Evolutionary conservation across 352 stramenopile species (phyloP).

Genomic region (Phytophthora pinifolia): DNA sequence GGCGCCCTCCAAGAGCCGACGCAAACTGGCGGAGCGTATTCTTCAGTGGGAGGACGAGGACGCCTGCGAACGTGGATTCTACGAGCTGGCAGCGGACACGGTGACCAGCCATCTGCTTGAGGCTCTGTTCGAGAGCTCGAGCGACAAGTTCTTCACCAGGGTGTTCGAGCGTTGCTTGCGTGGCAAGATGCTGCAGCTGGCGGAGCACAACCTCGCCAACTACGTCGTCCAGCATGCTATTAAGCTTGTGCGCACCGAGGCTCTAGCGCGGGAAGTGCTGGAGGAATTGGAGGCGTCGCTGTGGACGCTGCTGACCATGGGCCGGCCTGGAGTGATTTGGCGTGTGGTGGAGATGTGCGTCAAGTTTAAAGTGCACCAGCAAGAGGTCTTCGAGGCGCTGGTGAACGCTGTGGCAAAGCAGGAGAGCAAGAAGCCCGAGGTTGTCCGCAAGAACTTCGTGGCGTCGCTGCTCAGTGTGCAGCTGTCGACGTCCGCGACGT

Average conservation of each 20-base stretch:
- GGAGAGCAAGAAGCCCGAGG: conserved; percentile 78
- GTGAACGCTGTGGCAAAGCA: conserved; percentile 70
- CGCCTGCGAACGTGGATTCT: conserved; percentile 50
- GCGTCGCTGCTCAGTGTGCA: conserved; percentile 65
- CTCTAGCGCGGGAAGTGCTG: conserved; percentile 52
- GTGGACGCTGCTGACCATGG: conserved; percentile 76
- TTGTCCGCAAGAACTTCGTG: conserved; percentile 63
- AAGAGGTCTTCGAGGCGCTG: conserved; percentile 53
- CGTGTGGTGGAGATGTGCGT: conserved; percentile 75
- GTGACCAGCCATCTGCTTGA: conserved; percentile 83
- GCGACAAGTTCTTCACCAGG: conserved; percentile 66
- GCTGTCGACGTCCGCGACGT: conserved; percentile 52
- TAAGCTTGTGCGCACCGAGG: conserved; percentile 43
- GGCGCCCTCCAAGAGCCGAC: conserved; percentile 44
- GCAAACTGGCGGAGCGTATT: conserved; percentile 60
- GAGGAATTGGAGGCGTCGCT: conserved; percentile 56
- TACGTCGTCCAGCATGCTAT: conserved; percentile 83
- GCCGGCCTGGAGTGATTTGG: conserved; percentile 74
- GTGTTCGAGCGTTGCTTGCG: conserved; percentile 68
- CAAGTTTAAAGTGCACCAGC: conserved; percentile 51
- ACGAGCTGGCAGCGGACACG: conserved; percentile 65
- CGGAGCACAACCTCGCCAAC: conserved; percentile 74
- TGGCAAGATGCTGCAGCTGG: conserved; percentile 65
- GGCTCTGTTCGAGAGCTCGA: conserved; percentile 53
- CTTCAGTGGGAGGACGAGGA: conserved; percentile 74